Base-by-base conservation (phyloP, 495 filamentous ascomycete species). In the Penicillium paradoxum region DNA sequence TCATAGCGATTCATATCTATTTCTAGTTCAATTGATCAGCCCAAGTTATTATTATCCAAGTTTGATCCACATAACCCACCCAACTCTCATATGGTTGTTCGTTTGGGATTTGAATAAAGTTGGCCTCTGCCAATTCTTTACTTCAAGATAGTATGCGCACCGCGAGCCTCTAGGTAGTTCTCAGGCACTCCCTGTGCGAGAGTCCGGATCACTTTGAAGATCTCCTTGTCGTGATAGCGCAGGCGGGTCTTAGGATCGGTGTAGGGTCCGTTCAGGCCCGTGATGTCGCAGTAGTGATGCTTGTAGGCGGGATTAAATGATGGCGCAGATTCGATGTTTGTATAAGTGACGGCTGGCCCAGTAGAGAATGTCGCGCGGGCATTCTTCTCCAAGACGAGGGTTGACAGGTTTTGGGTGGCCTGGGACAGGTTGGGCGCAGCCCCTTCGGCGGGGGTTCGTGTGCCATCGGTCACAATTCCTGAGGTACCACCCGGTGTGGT, bases 281-380 rank as follows among this genome's bases (percentile, higher is more conserved):
- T 97, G 64, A 97, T 79, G 68, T 97, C 95, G 75, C 95, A 97
- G 70, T 97, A 97, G 53, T 84, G 85, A 59, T 80, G 88, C 60
- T 84, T 75, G 57, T 87, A 82, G 15, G 86, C 84, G 5, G 85
- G 82, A 55, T 82, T 82, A 29, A 96, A 70, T 36, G 85, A 89
- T 13, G 95, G 92, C 3, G 92, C 90, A 14, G 87, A 87, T 59
- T 96, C 91, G 59, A 98, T 92, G 62, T 96, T 96, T 10, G 90
- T 92, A 66, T 96, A 98, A 0, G 93, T 96, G 25, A 89, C 88
- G 2, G 79, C 79, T 0, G 91, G 91, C 0, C 87, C 85, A 5
- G 65, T 65, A 0, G 62, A 57, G 45, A 67, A 65, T 40, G 62
- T 59, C 2, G 71, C 70, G 17, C 71, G 64, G 17, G 77, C 72